Conservation (phyloP, 2,329 filamentous ascomycete species). For the Macrophomina phaseolina region DNA sequence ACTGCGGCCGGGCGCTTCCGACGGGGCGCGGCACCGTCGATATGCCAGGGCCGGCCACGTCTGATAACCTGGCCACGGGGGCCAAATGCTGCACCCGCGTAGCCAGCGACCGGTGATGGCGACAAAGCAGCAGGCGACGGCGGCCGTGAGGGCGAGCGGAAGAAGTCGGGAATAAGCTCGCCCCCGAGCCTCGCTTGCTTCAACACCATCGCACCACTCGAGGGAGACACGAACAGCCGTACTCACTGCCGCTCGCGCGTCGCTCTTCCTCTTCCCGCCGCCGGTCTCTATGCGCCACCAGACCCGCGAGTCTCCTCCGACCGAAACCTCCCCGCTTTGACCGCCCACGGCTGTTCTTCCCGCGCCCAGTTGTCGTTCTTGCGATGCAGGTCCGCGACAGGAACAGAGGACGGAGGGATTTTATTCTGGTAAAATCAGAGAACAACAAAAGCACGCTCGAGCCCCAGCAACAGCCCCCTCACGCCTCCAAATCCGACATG, state of each 20-base stretch:
- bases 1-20: not conserved
- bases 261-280: not conserved
- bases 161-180: not conserved
- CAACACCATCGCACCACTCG: conserved; percentile 13
- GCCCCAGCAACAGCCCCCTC: too few relatives aligned
- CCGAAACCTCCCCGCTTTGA: too few relatives aligned
- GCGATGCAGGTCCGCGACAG: too few relatives aligned
- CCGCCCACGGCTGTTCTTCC: not conserved
- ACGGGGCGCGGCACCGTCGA: not conserved
- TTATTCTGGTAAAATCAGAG: too few relatives aligned
- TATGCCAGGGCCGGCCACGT: not conserved
- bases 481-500: conserved; percentile 34
- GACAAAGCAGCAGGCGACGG: conserved; percentile 4
- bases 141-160: not conserved
- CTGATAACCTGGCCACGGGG: not conserved
- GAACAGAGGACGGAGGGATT: too few relatives aligned
- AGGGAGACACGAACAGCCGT: not conserved
- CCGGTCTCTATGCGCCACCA: not conserved
- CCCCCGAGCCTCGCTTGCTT: not conserved
- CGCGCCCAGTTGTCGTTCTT: too few relatives aligned
- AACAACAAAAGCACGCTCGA: too few relatives aligned
- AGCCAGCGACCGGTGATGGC: not conserved
- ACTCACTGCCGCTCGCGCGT: not conserved
- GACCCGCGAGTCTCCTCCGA: too few relatives aligned
- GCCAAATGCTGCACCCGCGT: not conserved